Base-by-base conservation (phyloP, 176 grass and related monocot species). In the Phragmites australis region DNA sequence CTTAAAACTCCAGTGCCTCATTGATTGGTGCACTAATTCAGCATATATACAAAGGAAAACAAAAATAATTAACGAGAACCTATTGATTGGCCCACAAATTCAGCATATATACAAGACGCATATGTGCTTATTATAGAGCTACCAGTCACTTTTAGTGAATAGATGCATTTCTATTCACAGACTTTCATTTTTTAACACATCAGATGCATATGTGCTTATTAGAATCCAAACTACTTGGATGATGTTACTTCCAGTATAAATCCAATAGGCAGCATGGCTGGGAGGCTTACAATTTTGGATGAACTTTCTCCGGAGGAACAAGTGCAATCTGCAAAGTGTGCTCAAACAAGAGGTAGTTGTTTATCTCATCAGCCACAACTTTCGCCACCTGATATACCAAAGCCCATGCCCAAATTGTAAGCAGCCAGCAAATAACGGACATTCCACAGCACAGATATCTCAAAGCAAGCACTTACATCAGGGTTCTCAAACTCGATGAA, bases 401-500 rank as follows among this genome's bases (percentile, higher is more conserved):
- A 62, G 5, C 32, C 39, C 76, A 82, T 53, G 23, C 25, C 41
- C 0, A 68, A 76, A 79, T 2, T 11, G 44, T 74, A 52, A 66
- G 48, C 31, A 87, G 56, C 58, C 1, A 14, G 51, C 7, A 56
- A 70, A n/a, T 42, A 26, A 56, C 40, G 53, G n/a, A 37, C 19
- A 69, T 48, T 25, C 1, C 1, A 23, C 6, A 22, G 10, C 30
- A 79, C 73, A 80, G 0, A 22, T 22, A 84, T 27, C 23, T 8
- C 8, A 72, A 72, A 29, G 6, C 5, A 29, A 1, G n/a, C 14
- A 17, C 71, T 77, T 81, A 97, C 96, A 27, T 82, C 88, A 48
- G 96, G 90, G 70, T 91, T 98, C 81, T 88, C 89, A 89, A 94
- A 98, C 89, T 98, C 92, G 19, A 98, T 77, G 53, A 84, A 98